Evolutionary conservation across 148 eudicot genomes (phyloP).

Genomic region (Nyssa sinensis): DNA sequence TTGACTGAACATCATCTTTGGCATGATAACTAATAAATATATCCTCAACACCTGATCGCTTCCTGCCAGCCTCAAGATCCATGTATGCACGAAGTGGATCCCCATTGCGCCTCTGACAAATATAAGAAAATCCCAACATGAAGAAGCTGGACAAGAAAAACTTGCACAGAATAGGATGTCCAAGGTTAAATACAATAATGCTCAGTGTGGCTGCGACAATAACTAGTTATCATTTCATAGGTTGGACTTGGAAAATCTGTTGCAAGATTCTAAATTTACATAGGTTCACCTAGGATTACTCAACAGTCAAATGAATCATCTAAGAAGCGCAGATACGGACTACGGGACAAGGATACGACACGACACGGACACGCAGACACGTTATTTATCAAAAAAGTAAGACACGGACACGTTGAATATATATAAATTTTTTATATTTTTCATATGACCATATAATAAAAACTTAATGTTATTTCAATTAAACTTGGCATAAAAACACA

Average conservation of each 20-base stretch:
- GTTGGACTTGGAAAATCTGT: not conserved
- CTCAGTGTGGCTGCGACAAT: not conserved
- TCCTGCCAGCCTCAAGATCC: slow-evolving; percentile 98
- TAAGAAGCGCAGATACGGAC: not conserved
- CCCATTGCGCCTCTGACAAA: slow-evolving; percentile 63
- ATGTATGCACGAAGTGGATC: slow-evolving; percentile 90
- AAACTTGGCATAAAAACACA: no score
- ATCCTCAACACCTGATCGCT: slow-evolving; percentile 73
- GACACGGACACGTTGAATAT: no score
- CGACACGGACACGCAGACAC: no score
- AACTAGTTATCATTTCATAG: not conserved
- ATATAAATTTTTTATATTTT: no score
- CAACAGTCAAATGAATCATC: not conserved
- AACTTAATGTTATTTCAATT: no score
- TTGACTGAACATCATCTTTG: slow-evolving; percentile 88
- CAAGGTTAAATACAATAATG: not conserved
- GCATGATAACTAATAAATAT: slow-evolving; percentile 93
- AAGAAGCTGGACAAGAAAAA: slow-evolving; percentile 14
- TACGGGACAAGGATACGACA: no score
- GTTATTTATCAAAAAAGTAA: no score
- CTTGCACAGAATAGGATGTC: not conserved
- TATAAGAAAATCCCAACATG: slow-evolving; percentile 17
- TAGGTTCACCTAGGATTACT: not conserved
- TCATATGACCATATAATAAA: no score
- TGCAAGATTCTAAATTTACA: not conserved